Conservation (phyloP, 306 rosid genomes). For the Cyamopsis tetragonoloba region DNA sequence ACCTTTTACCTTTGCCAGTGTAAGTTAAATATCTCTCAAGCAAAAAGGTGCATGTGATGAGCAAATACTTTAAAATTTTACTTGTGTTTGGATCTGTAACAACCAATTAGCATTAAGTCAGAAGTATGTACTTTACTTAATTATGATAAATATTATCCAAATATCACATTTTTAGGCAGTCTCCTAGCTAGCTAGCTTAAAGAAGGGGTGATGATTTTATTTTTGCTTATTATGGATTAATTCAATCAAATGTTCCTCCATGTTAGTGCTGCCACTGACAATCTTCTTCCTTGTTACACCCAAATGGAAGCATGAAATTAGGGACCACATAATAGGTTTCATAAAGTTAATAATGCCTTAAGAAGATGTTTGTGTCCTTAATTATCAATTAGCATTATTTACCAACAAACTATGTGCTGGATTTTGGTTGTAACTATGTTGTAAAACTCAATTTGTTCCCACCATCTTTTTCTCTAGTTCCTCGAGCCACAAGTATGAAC, state of each 20-base stretch:
- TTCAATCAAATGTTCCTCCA: slow-evolving; percentile 49
- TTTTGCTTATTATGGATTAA: slow-evolving; percentile 44
- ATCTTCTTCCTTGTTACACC: slow-evolving; percentile 55
- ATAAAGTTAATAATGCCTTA: slow-evolving; percentile 57
- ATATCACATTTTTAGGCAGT: slow-evolving; percentile 42
- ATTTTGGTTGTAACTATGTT: slow-evolving; percentile 23
- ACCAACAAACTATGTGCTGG: slow-evolving; percentile 32
- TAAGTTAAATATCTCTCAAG: neutral
- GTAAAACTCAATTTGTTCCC: slow-evolving; percentile 13
- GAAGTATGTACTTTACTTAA: slow-evolving; percentile 31
- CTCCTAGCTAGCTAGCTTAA: slow-evolving; percentile 64
- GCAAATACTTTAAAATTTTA: slow-evolving; percentile 35
- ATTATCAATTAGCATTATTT: slow-evolving; percentile 35
- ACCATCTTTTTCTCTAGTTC: slow-evolving; percentile 32
- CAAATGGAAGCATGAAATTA: slow-evolving; percentile 51
- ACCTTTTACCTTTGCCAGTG: slow-evolving; percentile 30
- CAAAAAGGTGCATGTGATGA: slow-evolving; percentile 53
- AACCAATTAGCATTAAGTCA: slow-evolving; percentile 49
- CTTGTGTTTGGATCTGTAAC: slow-evolving; percentile 30
- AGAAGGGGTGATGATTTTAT: slow-evolving; percentile 49
- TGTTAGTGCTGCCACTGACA: slow-evolving; percentile 58
- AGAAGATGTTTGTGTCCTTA: slow-evolving; percentile 31
- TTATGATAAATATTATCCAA: slow-evolving; percentile 28
- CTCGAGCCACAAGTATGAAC: slow-evolving; percentile 32
- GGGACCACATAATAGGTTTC: slow-evolving; percentile 74